phyloP scores from a whole-genome alignment of 305 asterid genomes.

The Petunia hybrid region DNA sequence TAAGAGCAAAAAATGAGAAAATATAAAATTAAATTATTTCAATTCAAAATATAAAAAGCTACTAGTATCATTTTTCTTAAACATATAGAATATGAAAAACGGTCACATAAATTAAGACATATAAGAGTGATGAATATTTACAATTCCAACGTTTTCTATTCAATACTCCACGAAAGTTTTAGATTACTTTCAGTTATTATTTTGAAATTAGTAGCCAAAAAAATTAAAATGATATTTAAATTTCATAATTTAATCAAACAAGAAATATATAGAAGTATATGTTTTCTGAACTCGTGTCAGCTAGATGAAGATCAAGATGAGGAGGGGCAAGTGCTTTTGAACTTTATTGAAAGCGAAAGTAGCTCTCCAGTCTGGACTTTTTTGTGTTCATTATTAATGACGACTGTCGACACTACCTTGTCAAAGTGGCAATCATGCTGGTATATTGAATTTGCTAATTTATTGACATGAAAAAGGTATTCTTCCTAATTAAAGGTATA shows the following conservation, averaged over 20 bases:
- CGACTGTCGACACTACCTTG: not conserved
- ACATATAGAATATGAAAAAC: too few species aligned
- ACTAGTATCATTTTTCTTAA: too few species aligned
- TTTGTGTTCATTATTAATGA: not conserved
- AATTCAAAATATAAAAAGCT: too few species aligned
- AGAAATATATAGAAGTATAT: not conserved
- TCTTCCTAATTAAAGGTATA: too few species aligned
- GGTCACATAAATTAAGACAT: too few species aligned
- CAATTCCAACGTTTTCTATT: too few species aligned
- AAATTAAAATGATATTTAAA: not conserved
- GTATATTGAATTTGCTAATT: not conserved
- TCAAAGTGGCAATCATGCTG: not conserved
- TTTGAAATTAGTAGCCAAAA: too few species aligned
- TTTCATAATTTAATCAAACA: not conserved
- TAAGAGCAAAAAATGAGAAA: too few species aligned
- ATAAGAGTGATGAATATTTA: too few species aligned
- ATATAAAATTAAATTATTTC: too few species aligned
- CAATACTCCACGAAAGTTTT: too few species aligned
- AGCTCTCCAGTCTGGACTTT: not conserved
- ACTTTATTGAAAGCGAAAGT: constrained; percentile 20
- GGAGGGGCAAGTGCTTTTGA: not conserved
- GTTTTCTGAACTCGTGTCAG: not conserved
- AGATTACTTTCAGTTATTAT: too few species aligned
- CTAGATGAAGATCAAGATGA: not conserved
- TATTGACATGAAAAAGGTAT: not conserved